A percentile compares a stretch with the other conserved stretches of the same genome.
phyloP scores from a whole-genome alignment of 139 green algal genomes.

The Closterium sp. region DNA sequence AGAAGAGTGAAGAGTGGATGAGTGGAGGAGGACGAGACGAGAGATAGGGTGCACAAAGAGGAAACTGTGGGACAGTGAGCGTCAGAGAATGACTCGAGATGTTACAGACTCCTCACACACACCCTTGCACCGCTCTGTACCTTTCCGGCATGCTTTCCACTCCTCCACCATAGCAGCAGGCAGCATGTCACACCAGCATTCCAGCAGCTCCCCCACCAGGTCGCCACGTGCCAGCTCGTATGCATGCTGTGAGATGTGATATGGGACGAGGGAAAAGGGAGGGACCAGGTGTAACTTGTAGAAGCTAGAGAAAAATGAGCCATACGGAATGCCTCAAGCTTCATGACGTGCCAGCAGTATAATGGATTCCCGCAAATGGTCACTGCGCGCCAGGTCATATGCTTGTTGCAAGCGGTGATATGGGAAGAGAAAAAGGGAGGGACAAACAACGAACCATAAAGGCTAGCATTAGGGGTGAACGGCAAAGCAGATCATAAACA shows the following conservation, averaged over 20 bases:
- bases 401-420: too few relatives aligned
- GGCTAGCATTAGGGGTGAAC: background rate
- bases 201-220: conserved; percentile 13
- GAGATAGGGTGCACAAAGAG: background rate
- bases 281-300: too few relatives aligned
- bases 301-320: too few relatives aligned
- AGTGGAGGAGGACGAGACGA: background rate
- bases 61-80: background rate
- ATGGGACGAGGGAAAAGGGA: too few relatives aligned
- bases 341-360: too few relatives aligned
- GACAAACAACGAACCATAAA: background rate
- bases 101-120: background rate
- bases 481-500: background rate
- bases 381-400: too few relatives aligned
- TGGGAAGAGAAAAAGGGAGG: too few relatives aligned
- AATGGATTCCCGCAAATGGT: too few relatives aligned
- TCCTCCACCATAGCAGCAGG: conserved; percentile 25
- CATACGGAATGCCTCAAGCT: too few relatives aligned
- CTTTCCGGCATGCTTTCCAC: conserved; percentile 38
- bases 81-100: too few relatives aligned
- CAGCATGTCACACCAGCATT: conserved; percentile 49
- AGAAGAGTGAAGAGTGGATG: too few relatives aligned
- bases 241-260: background rate
- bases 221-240: background rate
- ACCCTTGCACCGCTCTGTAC: background rate